Evolutionary conservation across 495 filamentous ascomycete species (phyloP), one percentile per base, ranked within the genome.

Genomic region (Pseudomonodictys pantanalensis): DNA sequence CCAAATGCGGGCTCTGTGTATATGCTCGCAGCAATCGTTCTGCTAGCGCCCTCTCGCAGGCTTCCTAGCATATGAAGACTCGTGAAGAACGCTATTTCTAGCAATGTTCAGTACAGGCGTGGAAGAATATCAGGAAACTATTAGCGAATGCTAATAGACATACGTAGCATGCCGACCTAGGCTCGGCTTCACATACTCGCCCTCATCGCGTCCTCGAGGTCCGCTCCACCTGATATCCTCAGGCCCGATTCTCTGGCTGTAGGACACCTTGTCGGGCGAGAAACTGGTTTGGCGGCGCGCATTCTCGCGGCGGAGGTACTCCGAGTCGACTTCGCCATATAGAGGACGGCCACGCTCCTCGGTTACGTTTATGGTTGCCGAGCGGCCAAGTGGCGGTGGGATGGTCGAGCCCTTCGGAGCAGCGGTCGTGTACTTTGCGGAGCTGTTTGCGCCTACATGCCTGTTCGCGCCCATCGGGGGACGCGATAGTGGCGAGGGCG

Each of bases 201-300:
- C 51, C 3, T 23, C 9, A 26, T 63, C 54, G 15, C 56, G 48
- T 49, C 47, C 39, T 26, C 38, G 3, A n/a, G 38, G 38, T 5
- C 35, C 20, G 30, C 52, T 58, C 46, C 54, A 66, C 11, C 29
- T 48, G 35, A 66, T 58, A 41, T 66, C 63, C 3, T 66, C 63
- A 8, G 52, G 58, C 0, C 58, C 58, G 20, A 24, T 29, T 28
- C 54, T 61, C 38, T 10, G 29, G 0, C 20, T n/a, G 17, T 52
- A 66, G n/a, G 11, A 25, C 18, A 66, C 25, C 17, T 42, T 5
- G 2, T 62, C 63, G 20, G 63, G 63, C 11, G 22, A 42, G 23
- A 42, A 61, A 33, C 58, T 66, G n/a, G 52, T 50, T 24, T 53
- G 52, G 23, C 41, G 58, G 1, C 52, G 42, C 18, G n/a, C 47